A percentile compares a stretch with the other conserved stretches of the same genome.
These are phyloP conservation scores for Eucalyptus sp. DNA, from an alignment of 345 rosid species.

Conservation along the genomic window DNA sequence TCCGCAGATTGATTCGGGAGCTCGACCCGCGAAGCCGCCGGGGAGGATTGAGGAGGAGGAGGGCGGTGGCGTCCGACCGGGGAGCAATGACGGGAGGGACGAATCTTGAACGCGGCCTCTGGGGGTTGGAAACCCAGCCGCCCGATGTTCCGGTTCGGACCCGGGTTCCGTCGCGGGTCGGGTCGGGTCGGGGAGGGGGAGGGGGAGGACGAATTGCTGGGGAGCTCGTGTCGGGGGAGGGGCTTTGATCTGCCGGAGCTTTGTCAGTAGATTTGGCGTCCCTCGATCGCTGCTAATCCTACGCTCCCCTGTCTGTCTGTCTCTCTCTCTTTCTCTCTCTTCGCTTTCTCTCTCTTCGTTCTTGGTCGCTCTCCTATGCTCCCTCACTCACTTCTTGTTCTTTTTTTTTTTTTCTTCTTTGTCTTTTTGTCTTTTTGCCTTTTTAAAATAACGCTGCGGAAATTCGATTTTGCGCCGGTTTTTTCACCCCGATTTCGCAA, in stretches of 20 bases:
- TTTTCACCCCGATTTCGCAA: background rate
- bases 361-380: conserved; percentile 3
- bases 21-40: background rate
- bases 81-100: background rate
- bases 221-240: background rate
- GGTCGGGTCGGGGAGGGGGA: background rate
- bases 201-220: background rate
- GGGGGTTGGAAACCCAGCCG: background rate
- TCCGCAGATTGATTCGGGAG: background rate
- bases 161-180: background rate
- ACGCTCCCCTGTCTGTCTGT: background rate
- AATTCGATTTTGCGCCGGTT: background rate
- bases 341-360: conserved; percentile 1
- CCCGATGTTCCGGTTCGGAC: background rate
- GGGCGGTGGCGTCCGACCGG: background rate
- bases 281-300: background rate
- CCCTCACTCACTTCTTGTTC: conserved; percentile 1
- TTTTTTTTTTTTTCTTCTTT: background rate
- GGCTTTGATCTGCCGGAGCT: background rate
- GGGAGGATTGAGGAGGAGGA: background rate
- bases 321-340: background rate
- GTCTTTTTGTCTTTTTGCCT: background rate
- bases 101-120: background rate
- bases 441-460: background rate
- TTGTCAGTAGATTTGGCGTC: background rate